A percentile compares a stretch with the other conserved stretches of the same genome.
Conservation (phyloP, 768 basidiomycete genomes). For the Tricholoma terreum region DNA sequence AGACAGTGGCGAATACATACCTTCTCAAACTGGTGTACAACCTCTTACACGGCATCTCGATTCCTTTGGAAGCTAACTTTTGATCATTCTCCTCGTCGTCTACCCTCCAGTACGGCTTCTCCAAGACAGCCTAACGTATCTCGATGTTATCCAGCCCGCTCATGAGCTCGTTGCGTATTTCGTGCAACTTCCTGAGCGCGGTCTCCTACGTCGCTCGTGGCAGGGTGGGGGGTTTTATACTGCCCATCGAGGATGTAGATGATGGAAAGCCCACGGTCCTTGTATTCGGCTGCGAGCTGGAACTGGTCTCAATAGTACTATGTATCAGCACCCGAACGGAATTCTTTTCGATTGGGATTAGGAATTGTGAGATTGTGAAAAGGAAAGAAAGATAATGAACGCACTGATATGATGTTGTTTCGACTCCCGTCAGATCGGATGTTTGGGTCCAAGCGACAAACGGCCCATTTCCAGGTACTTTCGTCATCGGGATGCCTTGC, state of each 20-base stretch:
- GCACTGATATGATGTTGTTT: conserved; percentile 59
- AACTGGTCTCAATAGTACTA: conserved; percentile 75
- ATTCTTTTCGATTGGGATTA: conserved; percentile 91
- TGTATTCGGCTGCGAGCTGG: conserved; percentile 60
- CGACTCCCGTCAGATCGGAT: conserved; percentile 77
- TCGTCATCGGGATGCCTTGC: conserved; percentile 72
- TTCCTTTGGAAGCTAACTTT: conserved; percentile 67
- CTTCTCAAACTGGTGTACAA: conserved; percentile 67
- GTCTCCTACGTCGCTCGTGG: conserved; percentile 57
- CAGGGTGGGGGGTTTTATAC: conserved; percentile 86
- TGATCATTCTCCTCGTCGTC: conserved; percentile 62
- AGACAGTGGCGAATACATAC: conserved; percentile 39
- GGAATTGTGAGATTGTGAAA: background rate
- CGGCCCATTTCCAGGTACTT: conserved; percentile 73
- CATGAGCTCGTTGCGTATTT: conserved; percentile 74
- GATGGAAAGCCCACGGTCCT: conserved; percentile 84
- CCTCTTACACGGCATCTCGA: conserved; percentile 67
- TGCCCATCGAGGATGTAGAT: conserved; percentile 74
- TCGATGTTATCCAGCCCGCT: conserved; percentile 66
- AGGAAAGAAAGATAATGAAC: conserved; percentile 47
- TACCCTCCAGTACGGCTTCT: conserved; percentile 80
- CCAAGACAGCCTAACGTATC: conserved; percentile 74
- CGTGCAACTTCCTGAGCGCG: conserved; percentile 64
- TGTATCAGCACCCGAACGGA: conserved; percentile 74
- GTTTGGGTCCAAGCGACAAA: conserved; percentile 75